Base-by-base conservation (phyloP, 306 rosid species). In the Ammopiptanthus mongolicus region DNA sequence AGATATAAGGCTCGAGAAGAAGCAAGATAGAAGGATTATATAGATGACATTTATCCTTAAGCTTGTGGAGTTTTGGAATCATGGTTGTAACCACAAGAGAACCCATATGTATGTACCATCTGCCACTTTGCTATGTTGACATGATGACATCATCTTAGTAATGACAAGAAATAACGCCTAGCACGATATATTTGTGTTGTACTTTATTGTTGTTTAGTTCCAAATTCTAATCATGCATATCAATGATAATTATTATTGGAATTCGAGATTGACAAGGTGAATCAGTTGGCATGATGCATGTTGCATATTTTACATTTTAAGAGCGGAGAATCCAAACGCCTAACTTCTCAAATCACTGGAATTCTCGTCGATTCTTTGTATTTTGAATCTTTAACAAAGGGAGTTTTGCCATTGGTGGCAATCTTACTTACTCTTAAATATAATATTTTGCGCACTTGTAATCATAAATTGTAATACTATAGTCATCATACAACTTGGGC, bases 281-380 rank as follows among this genome's bases (percentile, higher is more conserved):
- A 46, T 22, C 0, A 3, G 17, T 75, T 74, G n/a, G 36, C 37
- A 33, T 2, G 9, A 14, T 57, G 58, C 4, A 28, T 50, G 13
- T 8, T 66, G 25, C 17, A 29, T 44, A 15, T 22, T 22, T 53
- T 21, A 39, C 9, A 28, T 46, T 22, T 5, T 66, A 56, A 6
- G 18, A 31, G 12, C 82, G 84, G 86, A 33, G 77, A 82, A 70
- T 65, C 71, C 82, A 58, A 70, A 0, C 28, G 41, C 23, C 14
- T 50, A 19, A 29, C 3, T 36, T 34, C 58, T 46, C 1, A 18
- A 3, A 23, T 15, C 88, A 46, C 14, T 37, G 84, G 47, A 79
- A 47, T 69, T 18, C 52, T 76, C 76, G 76, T 52, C 72, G 13
- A 47, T 48, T 68, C 74, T 29, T 68, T 68, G 47, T 29, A 28